Conservation (phyloP, 2,329 filamentous ascomycete species). For the Aspergillus niger region DNA sequence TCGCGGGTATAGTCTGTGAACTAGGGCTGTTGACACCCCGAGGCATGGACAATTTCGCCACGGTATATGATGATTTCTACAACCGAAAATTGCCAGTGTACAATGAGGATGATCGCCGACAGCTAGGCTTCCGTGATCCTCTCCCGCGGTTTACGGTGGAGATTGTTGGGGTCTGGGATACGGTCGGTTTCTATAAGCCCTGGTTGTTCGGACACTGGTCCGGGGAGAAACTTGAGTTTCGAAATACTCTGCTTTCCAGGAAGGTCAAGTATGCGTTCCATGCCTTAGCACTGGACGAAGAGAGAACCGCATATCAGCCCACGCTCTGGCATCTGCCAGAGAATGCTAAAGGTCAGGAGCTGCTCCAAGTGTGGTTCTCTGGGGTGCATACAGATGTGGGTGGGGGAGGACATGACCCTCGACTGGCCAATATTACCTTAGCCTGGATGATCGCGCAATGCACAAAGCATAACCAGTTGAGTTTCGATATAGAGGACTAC, state of each 20-base stretch:
- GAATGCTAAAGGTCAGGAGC: slow-evolving; percentile 43
- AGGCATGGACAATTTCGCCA: slow-evolving; percentile 29
- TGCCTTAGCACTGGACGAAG: slow-evolving; percentile 48
- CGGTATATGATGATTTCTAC: slow-evolving; percentile 29
- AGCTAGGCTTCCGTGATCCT: slow-evolving; percentile 18
- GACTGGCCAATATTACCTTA: slow-evolving; percentile 51
- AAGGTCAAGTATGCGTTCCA: slow-evolving; percentile 49
- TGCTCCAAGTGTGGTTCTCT: slow-evolving; percentile 53
- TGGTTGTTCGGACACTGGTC: slow-evolving; percentile 14
- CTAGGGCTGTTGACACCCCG: slow-evolving; percentile 48
- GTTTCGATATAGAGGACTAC: slow-evolving; percentile 24
- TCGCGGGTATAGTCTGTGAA: slow-evolving; percentile 48
- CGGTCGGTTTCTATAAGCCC: slow-evolving; percentile 37
- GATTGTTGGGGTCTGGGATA: slow-evolving; percentile 50
- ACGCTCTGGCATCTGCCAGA: slow-evolving; percentile 47
- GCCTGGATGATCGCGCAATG: slow-evolving; percentile 60
- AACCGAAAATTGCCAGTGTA: slow-evolving; percentile 8
- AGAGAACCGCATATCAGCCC: slow-evolving; percentile 43
- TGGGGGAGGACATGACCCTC: slow-evolving; percentile 49
- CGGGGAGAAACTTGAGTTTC: slow-evolving; percentile 27
- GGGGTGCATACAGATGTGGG: slow-evolving; percentile 50
- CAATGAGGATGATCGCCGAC: slow-evolving; percentile 10
- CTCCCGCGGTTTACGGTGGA: slow-evolving; percentile 36
- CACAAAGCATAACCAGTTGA: slow-evolving; percentile 23
- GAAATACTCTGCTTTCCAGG: slow-evolving; percentile 46